Base-by-base conservation (phyloP, 78 protist genomes). In the Pigoraptor vietnamica region DNA sequence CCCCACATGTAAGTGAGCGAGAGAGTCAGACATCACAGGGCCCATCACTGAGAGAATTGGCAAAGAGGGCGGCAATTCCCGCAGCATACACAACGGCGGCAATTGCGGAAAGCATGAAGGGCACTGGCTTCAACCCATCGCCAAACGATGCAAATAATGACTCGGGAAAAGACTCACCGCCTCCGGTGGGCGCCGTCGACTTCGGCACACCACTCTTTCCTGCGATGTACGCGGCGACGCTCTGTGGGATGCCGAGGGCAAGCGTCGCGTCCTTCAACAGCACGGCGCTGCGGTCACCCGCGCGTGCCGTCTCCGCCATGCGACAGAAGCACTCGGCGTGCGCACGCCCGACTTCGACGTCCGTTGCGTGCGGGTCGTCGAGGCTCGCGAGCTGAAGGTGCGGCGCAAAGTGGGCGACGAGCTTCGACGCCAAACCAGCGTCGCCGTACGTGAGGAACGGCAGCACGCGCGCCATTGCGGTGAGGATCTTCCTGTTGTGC, bases 391-490 rank as follows among this genome's bases (percentile, higher is more conserved):
- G 55, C 29, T 93, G 33, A 29, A 56, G 37, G 29, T 86, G 10
- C 0, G 91, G 55, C 23, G 0, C 89, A 0, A 94, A 94, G 48
- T 91, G 91, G 83, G 40, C 93, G 0, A 89, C 91, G 0, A 94
- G 79, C 40, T 9, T 37, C 29, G 40, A 32, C 90, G 93, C 84
- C 25, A 86, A 89, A 24, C 23, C 86, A 24, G 21, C 29, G 79
- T 88, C 90, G 34, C 97, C 95, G 84, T 92, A 93, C 36, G 98
- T 94, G 36, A 96, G 92, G 90, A 96, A 92, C 25, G 97, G 96
- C 56, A 96, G 94, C 24, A 96, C 37, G 82, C 94, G 92, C 2
- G 98, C 91, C 87, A 95, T 89, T 6, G 95, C 94, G 32, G 91
- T 37, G 29, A 91, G 39, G 23, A 95, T 24, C 86, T 39, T 37